Evolutionary conservation across 2,329 filamentous ascomycete genomes (phyloP).

Genomic region (Xylariaceae sp.): DNA sequence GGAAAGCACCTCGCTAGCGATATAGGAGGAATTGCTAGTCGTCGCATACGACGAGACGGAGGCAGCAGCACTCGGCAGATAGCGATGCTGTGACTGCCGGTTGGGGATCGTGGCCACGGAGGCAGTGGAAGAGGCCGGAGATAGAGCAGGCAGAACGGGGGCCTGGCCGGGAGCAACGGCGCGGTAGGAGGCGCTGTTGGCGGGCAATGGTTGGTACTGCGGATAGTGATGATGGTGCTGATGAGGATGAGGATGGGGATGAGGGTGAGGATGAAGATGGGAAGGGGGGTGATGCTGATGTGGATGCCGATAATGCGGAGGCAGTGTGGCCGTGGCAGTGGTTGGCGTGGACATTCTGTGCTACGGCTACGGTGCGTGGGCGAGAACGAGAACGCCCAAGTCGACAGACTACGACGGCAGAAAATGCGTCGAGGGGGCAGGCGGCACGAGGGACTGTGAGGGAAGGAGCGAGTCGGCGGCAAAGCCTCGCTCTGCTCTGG

Average conservation of each 20-base stretch:
- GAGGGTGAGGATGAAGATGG: slow-evolving; percentile 59
- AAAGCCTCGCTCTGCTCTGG: no score
- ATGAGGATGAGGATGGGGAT: slow-evolving; percentile 51
- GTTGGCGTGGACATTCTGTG: slow-evolving; percentile 73
- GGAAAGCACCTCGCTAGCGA: slow-evolving; percentile 24
- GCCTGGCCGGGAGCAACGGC: slow-evolving; percentile 22
- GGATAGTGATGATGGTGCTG: slow-evolving; percentile 53
- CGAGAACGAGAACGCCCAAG: neutral
- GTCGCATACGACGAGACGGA: slow-evolving; percentile 29
- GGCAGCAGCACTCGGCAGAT: neutral
- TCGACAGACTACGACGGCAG: no score
- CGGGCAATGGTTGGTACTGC: slow-evolving; percentile 26
- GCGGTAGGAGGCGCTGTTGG: slow-evolving; percentile 41
- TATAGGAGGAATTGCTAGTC: slow-evolving; percentile 21
- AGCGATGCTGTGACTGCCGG: slow-evolving; percentile 28
- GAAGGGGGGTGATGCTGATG: slow-evolving; percentile 55
- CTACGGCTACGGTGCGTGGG: neutral
- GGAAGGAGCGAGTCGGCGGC: no score
- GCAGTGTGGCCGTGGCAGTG: slow-evolving; percentile 67
- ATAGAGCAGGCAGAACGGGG: slow-evolving; percentile 36
- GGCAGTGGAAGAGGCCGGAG: slow-evolving; percentile 32
- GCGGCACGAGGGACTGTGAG: no score
- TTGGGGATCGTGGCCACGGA: slow-evolving; percentile 31
- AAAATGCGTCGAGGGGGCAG: no score
- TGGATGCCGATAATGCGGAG: slow-evolving; percentile 56